phyloP scores from a whole-genome alignment of 257 asterid genomes.

The Salvia miltiorrhiza region DNA sequence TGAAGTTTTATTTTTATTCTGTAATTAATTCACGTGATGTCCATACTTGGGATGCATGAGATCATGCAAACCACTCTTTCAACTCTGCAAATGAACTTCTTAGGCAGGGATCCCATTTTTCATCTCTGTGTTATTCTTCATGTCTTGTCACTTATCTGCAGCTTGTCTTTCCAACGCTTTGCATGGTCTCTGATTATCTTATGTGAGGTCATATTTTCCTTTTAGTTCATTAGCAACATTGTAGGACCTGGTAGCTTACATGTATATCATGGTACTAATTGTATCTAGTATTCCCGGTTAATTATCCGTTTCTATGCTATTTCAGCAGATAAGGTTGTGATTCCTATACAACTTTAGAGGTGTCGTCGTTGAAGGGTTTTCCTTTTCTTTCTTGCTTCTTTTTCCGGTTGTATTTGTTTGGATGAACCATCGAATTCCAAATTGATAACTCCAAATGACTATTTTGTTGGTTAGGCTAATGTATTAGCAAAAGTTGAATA shows the following conservation, averaged over 20 bases:
- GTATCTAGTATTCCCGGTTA: conserved; percentile 3
- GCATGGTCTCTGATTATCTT: conserved; percentile 4
- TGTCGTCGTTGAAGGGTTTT: neutral
- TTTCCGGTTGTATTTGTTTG: neutral
- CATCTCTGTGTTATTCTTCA: conserved; percentile 8
- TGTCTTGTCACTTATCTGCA: conserved; percentile 13
- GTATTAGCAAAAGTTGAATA: neutral
- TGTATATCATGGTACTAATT: neutral
- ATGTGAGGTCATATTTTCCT: neutral
- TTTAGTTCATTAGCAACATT: neutral
- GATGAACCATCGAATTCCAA: conserved; percentile 4
- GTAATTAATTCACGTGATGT: conserved; percentile 17
- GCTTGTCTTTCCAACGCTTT: neutral
- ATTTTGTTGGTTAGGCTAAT: conserved; percentile 8
- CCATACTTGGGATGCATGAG: neutral
- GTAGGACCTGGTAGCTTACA: neutral
- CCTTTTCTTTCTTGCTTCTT: neutral
- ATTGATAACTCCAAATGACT: neutral
- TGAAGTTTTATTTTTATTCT: conserved; percentile 3
- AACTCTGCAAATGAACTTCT: neutral
- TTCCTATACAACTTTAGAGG: neutral
- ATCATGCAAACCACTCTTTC: conserved; percentile 4
- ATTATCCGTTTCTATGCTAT: neutral
- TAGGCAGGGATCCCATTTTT: neutral
- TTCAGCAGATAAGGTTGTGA: neutral